Evolutionary conservation across 2,329 filamentous ascomycete species (phyloP).

Genomic region (Helotiales sp.): DNA sequence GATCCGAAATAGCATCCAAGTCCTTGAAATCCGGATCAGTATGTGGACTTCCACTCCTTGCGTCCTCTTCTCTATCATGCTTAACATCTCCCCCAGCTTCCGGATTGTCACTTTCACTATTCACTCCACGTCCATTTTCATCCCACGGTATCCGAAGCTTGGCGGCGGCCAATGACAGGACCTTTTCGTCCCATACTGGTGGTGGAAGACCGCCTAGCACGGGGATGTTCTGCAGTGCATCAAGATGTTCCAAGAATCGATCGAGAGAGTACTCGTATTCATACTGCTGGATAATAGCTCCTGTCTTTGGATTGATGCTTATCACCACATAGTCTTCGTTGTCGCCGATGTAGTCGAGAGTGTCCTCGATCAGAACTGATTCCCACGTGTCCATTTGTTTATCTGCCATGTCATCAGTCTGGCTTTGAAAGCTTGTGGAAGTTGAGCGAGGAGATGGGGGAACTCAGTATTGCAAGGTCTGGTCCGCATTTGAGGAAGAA

Average conservation of each 20-base stretch:
- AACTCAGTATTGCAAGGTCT: too few relatives aligned
- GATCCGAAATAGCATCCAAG: neutral
- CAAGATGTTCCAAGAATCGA: neutral
- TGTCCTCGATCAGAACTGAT: neutral
- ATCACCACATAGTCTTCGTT: neutral
- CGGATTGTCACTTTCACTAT: too few relatives aligned
- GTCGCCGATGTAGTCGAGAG: neutral
- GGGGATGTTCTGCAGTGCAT: neutral
- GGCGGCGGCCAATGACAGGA: too few relatives aligned
- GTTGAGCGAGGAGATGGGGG: neutral
- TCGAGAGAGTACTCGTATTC: constrained; percentile 1
- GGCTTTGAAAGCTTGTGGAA: neutral
- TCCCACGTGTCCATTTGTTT: neutral
- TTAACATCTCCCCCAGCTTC: too few relatives aligned
- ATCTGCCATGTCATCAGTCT: neutral
- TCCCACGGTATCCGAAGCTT: too few relatives aligned
- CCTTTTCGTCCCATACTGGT: too few relatives aligned
- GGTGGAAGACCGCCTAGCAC: neutral
- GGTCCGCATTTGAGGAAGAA: too few relatives aligned
- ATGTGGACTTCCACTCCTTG: neutral
- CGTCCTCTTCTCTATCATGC: neutral
- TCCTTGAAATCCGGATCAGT: neutral
- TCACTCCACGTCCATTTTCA: neutral
- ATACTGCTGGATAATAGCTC: neutral
- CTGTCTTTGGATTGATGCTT: neutral